Base-by-base conservation (phyloP, 1,284 basidiomycete species). In the Sporisorium graminicola region DNA sequence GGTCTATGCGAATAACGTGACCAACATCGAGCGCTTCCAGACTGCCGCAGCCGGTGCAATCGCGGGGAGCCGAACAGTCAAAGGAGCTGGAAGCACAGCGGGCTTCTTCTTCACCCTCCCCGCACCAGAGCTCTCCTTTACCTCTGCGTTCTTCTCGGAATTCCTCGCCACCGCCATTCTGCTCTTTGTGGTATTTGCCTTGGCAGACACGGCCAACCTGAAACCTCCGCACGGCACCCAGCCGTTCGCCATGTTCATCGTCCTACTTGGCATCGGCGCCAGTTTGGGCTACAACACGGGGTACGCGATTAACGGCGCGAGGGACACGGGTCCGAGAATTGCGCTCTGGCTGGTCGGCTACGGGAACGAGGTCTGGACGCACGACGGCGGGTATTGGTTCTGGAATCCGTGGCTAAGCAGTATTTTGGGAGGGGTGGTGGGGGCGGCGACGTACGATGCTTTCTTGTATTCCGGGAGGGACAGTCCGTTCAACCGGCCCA, bases 1-100 rank as follows among this genome's bases (percentile, higher is more conserved):
- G 24, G 87, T 92, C 22, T 94, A 94, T 79, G 91, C 88, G 6
- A 91, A 92, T 84, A 94, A 93, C 81, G 89, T 90, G 78, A 90
- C 92, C 82, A 91, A 91, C 40, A 92, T 94, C 79, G 88, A 91
- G 79, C 82, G 91, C 51, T 89, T 89, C 71, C 92, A 93, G 84
- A 92, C 91, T 29, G 90, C 90, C 3, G 67, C 84, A 1, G 86
- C 87, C n/a, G n/a, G n/a, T n/a, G n/a, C n/a, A n/a, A n/a, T n/a
- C 16, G 85, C 90, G 24, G 40, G 40, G 4, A 43, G 40, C 9
- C 90, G 92, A 18, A 93, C 91, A 7, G 88, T 92, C 24, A 84
- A 82, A 13, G 79, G 79, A 4, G 18, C 44, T 0, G 29, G 47
- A 4, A 87, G 88, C n/a, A 92, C 92, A 0, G 92, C 91, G 0